A percentile compares a stretch with the other conserved stretches of the same genome.
phyloP scores from a whole-genome alignment of 1,139 yeast species.

The Suhomyces coccinellae region DNA sequence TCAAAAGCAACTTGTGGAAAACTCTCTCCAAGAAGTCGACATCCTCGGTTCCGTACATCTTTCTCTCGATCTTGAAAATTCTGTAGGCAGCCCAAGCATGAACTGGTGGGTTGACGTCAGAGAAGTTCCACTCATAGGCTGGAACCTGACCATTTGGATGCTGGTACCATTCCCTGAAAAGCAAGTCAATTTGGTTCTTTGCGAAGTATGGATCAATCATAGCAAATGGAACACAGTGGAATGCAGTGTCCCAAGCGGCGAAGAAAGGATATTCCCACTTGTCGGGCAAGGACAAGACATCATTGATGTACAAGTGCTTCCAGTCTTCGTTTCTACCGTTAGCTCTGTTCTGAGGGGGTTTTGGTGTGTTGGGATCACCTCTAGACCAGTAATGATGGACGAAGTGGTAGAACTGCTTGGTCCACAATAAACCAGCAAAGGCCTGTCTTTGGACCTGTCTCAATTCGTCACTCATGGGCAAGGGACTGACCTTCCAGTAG shows the following conservation, averaged over 20 bases:
- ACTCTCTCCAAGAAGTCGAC: conserved; percentile 84
- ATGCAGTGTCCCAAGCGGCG: conserved; percentile 98
- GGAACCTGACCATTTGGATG: conserved; percentile 99
- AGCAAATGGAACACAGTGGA: conserved; percentile 92
- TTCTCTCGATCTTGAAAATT: conserved; percentile 85
- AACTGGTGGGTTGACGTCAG: conserved; percentile 96
- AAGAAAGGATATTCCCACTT: conserved; percentile 97
- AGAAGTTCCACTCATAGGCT: conserved; percentile 96
- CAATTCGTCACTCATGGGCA: conserved; percentile 80
- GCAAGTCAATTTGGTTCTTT: conserved; percentile 80
- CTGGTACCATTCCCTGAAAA: conserved; percentile 97
- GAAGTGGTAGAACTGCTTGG: conserved; percentile 89
- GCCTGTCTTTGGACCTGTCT: conserved; percentile 92
- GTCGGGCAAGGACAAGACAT: conserved; percentile 87
- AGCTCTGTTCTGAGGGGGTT: conserved; percentile 82
- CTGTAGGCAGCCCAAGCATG: conserved; percentile 97
- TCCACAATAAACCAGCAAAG: conserved; percentile 92
- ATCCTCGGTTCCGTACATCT: conserved; percentile 81
- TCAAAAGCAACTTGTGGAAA: conserved; percentile 84
- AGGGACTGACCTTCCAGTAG: conserved; percentile 86
- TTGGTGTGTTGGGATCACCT: conserved; percentile 79
- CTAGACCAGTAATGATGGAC: conserved; percentile 85
- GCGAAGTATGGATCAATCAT: conserved; percentile 96
- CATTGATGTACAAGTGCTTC: conserved; percentile 89
- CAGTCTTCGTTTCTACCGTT: conserved; percentile 83